Evolutionary conservation across 257 asterid genomes (phyloP).

Genomic region (Primulina eburnea): DNA sequence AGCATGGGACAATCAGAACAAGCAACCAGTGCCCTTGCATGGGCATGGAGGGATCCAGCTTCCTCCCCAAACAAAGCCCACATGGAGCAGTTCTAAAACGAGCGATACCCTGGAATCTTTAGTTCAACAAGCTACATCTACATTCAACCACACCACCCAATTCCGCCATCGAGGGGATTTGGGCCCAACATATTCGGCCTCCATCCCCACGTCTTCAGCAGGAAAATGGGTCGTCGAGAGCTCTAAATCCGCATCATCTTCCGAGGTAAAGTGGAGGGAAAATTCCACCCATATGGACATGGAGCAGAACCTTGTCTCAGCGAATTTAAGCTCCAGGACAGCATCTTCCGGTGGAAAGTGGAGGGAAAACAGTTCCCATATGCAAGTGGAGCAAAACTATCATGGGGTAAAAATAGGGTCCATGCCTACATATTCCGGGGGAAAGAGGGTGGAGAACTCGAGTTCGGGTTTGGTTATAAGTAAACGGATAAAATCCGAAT

Average conservation of each 20-base stretch:
- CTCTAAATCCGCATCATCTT: no score
- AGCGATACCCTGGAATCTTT: constrained; percentile 43
- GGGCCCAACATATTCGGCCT: background rate
- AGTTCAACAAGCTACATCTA: constrained; percentile 46
- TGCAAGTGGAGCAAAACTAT: background rate
- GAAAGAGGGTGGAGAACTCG: background rate
- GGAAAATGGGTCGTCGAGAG: background rate
- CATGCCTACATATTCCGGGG: background rate
- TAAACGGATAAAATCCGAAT: constrained; percentile 35
- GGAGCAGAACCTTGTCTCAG: background rate
- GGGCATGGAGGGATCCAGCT: constrained; percentile 21
- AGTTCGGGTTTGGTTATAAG: background rate
- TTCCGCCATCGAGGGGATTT: background rate
- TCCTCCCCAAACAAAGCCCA: background rate
- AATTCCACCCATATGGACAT: background rate
- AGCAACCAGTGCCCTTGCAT: constrained; percentile 25
- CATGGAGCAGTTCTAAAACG: constrained; percentile 14
- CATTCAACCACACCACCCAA: background rate
- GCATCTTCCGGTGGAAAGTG: constrained; percentile 9
- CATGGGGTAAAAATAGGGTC: background rate
- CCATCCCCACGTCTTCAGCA: background rate
- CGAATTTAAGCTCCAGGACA: background rate
- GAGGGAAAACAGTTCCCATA: constrained; percentile 21
- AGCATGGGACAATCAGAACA: constrained; percentile 42
- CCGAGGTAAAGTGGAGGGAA: no score